Evolutionary conservation across 1,139 yeast species (phyloP).

Genomic region (Debaryomyces udenii): DNA sequence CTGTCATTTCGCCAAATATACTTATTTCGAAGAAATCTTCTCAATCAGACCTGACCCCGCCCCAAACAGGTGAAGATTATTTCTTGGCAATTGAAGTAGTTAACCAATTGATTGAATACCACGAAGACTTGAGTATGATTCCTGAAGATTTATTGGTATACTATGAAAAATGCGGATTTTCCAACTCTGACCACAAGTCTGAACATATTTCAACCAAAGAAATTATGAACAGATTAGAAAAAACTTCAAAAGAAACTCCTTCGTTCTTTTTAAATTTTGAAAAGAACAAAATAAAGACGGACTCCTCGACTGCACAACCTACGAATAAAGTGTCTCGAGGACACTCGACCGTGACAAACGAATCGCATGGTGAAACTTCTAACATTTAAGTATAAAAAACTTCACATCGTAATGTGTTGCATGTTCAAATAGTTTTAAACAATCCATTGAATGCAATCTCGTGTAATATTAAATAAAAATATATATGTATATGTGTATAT

Average conservation of each 20-base stretch:
- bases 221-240: constrained; percentile 37
- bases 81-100: constrained; percentile 91
- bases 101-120: constrained; percentile 79
- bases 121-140: constrained; percentile 77
- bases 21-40: constrained; percentile 54
- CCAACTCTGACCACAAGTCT: constrained; percentile 12
- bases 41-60: constrained; percentile 23
- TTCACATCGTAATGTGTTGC: no score
- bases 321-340: constrained; percentile 40
- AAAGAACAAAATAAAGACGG: constrained; percentile 20
- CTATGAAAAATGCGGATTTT: constrained; percentile 39
- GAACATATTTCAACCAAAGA: constrained; percentile 33
- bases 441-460: no score
- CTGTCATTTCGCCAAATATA: constrained; percentile 93
- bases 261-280: constrained; percentile 30
- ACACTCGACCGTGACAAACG: constrained; percentile 33
- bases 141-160: constrained; percentile 58
- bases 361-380: constrained; percentile 32
- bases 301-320: constrained; percentile 23
- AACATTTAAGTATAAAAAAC: constrained; percentile 1
- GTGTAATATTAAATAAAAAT: background rate
- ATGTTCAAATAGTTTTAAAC: no score
- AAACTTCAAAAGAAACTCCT: constrained; percentile 34
- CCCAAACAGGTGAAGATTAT: constrained; percentile 67
- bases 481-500: background rate